phyloP scores from a whole-genome alignment of 495 filamentous ascomycete genomes.

The Neurospora discreta region DNA sequence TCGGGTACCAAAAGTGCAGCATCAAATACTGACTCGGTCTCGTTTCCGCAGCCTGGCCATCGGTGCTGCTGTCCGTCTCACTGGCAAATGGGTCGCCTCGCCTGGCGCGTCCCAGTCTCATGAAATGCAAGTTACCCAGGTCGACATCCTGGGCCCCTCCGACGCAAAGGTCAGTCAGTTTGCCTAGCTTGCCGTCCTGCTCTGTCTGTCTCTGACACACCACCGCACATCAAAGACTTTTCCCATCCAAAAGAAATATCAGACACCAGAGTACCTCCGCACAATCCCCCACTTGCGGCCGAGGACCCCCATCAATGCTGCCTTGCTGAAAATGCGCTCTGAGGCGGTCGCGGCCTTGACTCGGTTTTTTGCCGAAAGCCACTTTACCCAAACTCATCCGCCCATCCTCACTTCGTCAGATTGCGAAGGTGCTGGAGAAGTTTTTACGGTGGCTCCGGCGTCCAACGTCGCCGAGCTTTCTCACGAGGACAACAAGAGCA shows the following conservation, averaged over 20 bases:
- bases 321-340: conserved; percentile 76
- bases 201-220: conserved; percentile 8
- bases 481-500: conserved; percentile 7
- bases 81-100: conserved; percentile 68
- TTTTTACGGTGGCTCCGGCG: conserved; percentile 57
- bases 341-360: conserved; percentile 61
- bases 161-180: conserved; percentile 55
- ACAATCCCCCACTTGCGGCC: conserved; percentile 81
- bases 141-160: conserved; percentile 61
- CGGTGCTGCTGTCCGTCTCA: conserved; percentile 68
- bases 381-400: conserved; percentile 81
- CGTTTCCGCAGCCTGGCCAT: conserved; percentile 53
- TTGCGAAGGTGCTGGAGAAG: conserved; percentile 92
- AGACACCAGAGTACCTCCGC: conserved; percentile 78
- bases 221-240: conserved; percentile 49
- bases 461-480: conserved; percentile 17
- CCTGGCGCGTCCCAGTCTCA: conserved; percentile 60
- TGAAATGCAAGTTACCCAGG: conserved; percentile 62
- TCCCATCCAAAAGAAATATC: conserved; percentile 90
- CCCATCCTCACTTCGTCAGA: conserved; percentile 95
- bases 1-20: conserved; percentile 3
- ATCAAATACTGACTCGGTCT: conserved; percentile 15
- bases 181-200: conserved; percentile 16
- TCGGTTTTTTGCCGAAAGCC: conserved; percentile 53
- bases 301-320: conserved; percentile 69